Evolutionary conservation across 2,329 filamentous ascomycete genomes (phyloP).

Genomic region (Ascosphaera apis): DNA sequence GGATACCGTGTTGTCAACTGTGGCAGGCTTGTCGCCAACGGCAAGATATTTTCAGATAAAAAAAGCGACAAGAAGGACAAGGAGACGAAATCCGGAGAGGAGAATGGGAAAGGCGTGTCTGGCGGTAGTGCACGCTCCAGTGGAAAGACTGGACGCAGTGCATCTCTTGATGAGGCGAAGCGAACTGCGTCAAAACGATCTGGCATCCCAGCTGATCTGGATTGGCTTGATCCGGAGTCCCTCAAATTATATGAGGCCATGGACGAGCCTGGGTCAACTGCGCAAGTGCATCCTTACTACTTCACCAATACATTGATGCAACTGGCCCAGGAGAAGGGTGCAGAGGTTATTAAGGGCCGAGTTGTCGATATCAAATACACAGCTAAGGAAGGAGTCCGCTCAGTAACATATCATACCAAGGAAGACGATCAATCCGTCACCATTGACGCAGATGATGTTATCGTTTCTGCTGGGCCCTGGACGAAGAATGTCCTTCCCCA

Average conservation of each 20-base stretch:
- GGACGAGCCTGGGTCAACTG: conserved; percentile 58
- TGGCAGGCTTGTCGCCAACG: conserved; percentile 36
- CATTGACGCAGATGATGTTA: conserved; percentile 33
- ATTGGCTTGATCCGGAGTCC: conserved; percentile 55
- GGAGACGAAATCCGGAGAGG: conserved; percentile 8
- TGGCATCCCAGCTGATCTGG: conserved; percentile 50
- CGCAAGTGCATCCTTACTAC: conserved; percentile 78
- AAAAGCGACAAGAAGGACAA: conserved; percentile 8
- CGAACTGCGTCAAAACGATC: conserved; percentile 29
- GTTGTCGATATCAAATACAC: conserved; percentile 44
- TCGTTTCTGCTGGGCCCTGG: conserved; percentile 41
- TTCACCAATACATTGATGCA: conserved; percentile 72
- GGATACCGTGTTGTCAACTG: conserved; percentile 64
- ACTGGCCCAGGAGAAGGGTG: conserved; percentile 47
- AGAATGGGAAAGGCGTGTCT: conserved; percentile 8
- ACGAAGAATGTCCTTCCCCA: conserved; percentile 28
- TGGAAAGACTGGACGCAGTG: conserved; percentile 12
- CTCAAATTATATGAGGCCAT: conserved; percentile 57
- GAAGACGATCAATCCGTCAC: conserved; percentile 21
- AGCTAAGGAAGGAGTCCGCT: conserved; percentile 27
- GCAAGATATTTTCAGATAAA: conserved; percentile 8
- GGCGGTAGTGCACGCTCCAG: conserved; percentile 1
- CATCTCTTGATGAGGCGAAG: conserved; percentile 30
- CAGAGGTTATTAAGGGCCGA: conserved; percentile 41
- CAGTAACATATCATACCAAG: conserved; percentile 39